Evolutionary conservation across 352 stramenopile genomes (phyloP).

Genomic region (Globisporangium takayamanum): DNA sequence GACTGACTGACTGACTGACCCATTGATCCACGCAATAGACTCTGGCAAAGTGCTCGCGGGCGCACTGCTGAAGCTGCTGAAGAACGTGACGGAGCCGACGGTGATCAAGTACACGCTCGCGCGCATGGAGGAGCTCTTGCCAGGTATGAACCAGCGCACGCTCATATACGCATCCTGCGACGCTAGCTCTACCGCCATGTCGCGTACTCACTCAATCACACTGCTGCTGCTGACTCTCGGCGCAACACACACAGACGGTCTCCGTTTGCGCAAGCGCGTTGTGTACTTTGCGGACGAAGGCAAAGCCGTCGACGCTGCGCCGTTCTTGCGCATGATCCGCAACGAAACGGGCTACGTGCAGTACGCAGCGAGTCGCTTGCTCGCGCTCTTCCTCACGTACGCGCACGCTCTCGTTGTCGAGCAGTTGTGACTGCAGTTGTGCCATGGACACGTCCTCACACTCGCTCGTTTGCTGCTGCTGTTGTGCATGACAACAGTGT

Average conservation of each 20-base stretch:
- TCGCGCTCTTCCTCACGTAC: constrained; percentile 83
- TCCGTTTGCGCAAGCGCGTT: constrained; percentile 72
- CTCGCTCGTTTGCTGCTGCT: not conserved
- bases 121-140: constrained; percentile 81
- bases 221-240: not conserved
- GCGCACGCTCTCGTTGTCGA: constrained; percentile 3
- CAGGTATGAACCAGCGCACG: constrained; percentile 25
- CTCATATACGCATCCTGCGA: not conserved
- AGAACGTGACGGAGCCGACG: constrained; percentile 85
- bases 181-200: not conserved
- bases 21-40: constrained; percentile 22
- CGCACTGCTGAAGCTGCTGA: constrained; percentile 77
- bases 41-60: constrained; percentile 50
- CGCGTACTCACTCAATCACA: not conserved
- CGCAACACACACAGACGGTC: constrained; percentile 34
- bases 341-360: constrained; percentile 84
- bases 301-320: constrained; percentile 63
- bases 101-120: constrained; percentile 85
- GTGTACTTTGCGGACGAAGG: constrained; percentile 74
- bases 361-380: constrained; percentile 69
- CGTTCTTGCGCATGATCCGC: constrained; percentile 78
- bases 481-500: constrained; percentile 26
- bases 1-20: not conserved
- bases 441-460: not conserved
- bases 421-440: not conserved